These are phyloP conservation scores for Fomitopsis betulina DNA, from an alignment of 1,284 basidiomycete genomes.

Conservation along the genomic window DNA sequence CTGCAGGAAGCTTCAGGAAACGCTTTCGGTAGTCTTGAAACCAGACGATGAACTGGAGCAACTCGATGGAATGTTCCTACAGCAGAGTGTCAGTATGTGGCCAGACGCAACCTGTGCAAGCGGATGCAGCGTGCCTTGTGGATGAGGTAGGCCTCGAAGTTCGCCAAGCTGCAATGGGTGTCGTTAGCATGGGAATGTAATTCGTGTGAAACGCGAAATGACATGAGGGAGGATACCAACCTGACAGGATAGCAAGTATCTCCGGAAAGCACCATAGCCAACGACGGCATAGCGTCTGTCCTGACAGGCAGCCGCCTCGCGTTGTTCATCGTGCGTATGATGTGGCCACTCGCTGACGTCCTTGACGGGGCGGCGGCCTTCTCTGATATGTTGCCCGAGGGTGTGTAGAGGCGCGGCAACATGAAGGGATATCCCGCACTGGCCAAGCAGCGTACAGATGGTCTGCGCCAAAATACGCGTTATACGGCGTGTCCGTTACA, in stretches of 20 bases:
- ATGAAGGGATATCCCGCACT: too few relatives aligned
- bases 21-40: slow-evolving; percentile 36
- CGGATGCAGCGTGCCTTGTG: slow-evolving; percentile 14
- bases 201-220: not conserved
- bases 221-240: slow-evolving; percentile 11
- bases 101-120: not conserved
- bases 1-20: slow-evolving; percentile 27
- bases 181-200: not conserved
- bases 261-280: slow-evolving; percentile 34
- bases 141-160: slow-evolving; percentile 35
- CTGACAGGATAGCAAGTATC: slow-evolving; percentile 38
- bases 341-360: not conserved
- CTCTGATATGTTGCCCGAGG: too few relatives aligned
- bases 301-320: not conserved
- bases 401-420: too few relatives aligned
- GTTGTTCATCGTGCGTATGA: not conserved
- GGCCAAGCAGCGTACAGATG: too few relatives aligned
- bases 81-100: not conserved
- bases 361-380: not conserved
- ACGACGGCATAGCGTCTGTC: not conserved
- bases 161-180: slow-evolving; percentile 19
- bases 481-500: not conserved
- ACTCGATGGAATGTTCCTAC: slow-evolving; percentile 36
- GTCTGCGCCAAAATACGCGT: not conserved
- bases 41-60: slow-evolving; percentile 40